A percentile compares a stretch with the other conserved stretches of the same genome.
phyloP scores from a whole-genome alignment of 176 grass and related monocot genomes.

The Cenchrus purpureus region DNA sequence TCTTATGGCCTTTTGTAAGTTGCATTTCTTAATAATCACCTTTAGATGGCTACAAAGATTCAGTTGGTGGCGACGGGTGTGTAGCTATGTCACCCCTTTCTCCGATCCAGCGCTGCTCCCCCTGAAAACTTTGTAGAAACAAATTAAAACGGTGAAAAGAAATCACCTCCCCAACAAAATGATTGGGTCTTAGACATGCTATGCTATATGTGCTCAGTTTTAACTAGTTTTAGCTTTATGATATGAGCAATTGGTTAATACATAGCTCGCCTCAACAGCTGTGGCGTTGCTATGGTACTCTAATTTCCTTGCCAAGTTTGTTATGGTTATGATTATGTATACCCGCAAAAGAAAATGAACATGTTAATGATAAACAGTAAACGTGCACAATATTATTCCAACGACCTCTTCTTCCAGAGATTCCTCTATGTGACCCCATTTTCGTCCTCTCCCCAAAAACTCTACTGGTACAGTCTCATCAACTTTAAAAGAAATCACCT shows the following conservation, averaged over 20 bases:
- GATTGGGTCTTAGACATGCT: neutral
- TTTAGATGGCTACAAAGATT: neutral
- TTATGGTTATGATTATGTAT: neutral
- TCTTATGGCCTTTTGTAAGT: constrained; percentile 32
- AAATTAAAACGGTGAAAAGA: neutral
- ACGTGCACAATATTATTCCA: too few species aligned
- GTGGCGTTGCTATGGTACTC: too few species aligned
- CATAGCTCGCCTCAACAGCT: too few species aligned
- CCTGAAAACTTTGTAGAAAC: neutral
- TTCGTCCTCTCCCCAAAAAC: too few species aligned
- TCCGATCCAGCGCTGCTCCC: neutral
- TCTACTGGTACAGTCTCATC: too few species aligned
- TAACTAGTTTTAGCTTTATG: too few species aligned
- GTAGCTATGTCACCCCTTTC: neutral
- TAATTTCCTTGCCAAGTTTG: neutral
- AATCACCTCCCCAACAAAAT: neutral
- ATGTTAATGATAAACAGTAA: too few species aligned
- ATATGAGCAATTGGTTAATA: too few species aligned
- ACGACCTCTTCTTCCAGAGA: too few species aligned
- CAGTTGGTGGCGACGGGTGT: neutral
- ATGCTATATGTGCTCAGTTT: too few species aligned
- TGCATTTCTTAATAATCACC: constrained; percentile 26
- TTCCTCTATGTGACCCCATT: too few species aligned
- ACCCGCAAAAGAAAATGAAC: too few species aligned
- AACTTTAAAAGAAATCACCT: neutral